Evolutionary conservation across 805 yeast species (phyloP).

Genomic region (Candida ortonii): DNA sequence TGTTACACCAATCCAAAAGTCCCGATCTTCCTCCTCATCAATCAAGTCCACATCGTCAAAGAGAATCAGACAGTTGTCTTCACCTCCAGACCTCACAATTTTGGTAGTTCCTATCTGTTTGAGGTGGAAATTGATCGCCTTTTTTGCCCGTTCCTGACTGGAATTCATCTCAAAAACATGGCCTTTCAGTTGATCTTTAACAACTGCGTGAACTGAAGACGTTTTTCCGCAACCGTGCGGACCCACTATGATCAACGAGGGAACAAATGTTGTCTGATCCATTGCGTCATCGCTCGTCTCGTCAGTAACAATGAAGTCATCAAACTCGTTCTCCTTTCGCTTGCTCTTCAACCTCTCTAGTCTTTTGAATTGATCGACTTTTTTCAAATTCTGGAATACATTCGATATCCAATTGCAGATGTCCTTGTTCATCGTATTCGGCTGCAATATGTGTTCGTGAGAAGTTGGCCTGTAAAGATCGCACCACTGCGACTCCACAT

Average conservation of each 20-base stretch:
- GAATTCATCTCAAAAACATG: slow-evolving; percentile 81
- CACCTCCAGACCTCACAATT: slow-evolving; percentile 50
- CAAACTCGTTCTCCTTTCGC: slow-evolving; percentile 24
- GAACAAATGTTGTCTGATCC: slow-evolving; percentile 47
- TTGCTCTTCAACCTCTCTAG: slow-evolving; percentile 19
- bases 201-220: slow-evolving; percentile 64
- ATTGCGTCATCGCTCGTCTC: slow-evolving; percentile 22
- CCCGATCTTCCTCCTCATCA: slow-evolving; percentile 69
- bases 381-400: slow-evolving; percentile 34
- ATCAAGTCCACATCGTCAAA: slow-evolving; percentile 85
- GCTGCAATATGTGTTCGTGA: slow-evolving; percentile 36
- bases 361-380: slow-evolving; percentile 30
- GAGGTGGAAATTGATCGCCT: slow-evolving; percentile 61
- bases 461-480: slow-evolving; percentile 42
- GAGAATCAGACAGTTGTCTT: slow-evolving; percentile 59
- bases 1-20: slow-evolving; percentile 74
- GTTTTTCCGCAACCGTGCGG: slow-evolving; percentile 77
- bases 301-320: slow-evolving; percentile 39
- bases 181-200: slow-evolving; percentile 54
- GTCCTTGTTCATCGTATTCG: slow-evolving; percentile 20
- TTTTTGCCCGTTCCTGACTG: slow-evolving; percentile 68
- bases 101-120: slow-evolving; percentile 84
- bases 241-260: slow-evolving; percentile 67
- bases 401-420: slow-evolving; percentile 40
- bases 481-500: slow-evolving; percentile 35